Evolutionary conservation across 208 protist species (phyloP), one percentile per base, ranked within the genome.

Genomic region (Crithidia expoeki): DNA sequence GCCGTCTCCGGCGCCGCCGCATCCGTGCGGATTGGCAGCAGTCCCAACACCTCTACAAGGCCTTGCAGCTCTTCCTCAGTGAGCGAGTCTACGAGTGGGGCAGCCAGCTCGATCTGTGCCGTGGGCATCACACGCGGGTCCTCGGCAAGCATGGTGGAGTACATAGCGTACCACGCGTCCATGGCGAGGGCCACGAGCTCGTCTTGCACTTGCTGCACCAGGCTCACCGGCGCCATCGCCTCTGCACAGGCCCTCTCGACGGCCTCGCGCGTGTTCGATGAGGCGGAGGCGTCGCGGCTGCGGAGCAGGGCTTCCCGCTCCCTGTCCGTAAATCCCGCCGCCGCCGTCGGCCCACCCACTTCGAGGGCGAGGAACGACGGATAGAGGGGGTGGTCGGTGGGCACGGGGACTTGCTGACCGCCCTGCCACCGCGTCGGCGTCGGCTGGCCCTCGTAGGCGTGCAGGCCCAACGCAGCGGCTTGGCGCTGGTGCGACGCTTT

Each of bases 131-230:
- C 42, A 25, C 61, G 63, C 33, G 90, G 86, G 36, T 82, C 46
- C 32, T 89, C 76, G 32, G 90, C 80, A 28, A 95, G 75, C 27
- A 72, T 85, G 25, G 88, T 86, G 38, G 87, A 93, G 80, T 95
- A 95, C 4, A 89, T 83, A 21, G 64, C 83, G 72, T 95, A 93
- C 88, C 90, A 95, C 68, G 88, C 83, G 55, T 95, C 90, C 77
- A 95, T 89, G 21, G 90, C 88, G 58, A 93, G 72, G 0, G 88
- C 87, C 16, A 78, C 70, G 17, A 95, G 82, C 75, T 94, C 90
- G 40, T 74, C 78, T 50, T 80, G 64, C 42, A 92, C 86, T 34
- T 79, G 62, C 17, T 80, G 70, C 28, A 74, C 46, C 14, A 61
- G 27, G 32, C 65, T 42, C 19, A 46, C 28, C n/a, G 56, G 25